Evolutionary conservation across 768 basidiomycete genomes (phyloP).

Genomic region (Tulasnella sp.): DNA sequence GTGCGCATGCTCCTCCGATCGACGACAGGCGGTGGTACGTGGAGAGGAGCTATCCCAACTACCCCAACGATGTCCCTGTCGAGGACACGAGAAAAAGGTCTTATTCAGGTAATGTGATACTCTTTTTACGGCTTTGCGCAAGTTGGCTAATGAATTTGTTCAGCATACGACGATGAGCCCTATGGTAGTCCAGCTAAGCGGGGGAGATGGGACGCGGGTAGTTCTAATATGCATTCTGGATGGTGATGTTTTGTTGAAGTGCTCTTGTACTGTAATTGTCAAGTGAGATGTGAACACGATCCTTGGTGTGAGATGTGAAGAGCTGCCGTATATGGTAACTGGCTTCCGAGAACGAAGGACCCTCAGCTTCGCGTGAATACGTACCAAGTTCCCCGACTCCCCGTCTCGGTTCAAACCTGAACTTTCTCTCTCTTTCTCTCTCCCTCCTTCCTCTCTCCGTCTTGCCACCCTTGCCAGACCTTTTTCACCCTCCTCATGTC

Average conservation of each 20-base stretch:
- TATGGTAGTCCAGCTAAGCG: background rate
- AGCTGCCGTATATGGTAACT: background rate
- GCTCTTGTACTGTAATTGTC: background rate
- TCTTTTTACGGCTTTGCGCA: too few relatives aligned
- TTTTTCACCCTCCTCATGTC: background rate
- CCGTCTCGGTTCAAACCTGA: background rate
- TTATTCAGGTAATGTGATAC: background rate
- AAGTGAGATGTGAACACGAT: too few relatives aligned
- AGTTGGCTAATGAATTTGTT: background rate
- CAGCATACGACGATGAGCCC: background rate
- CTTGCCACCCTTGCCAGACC: background rate
- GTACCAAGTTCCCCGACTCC: background rate
- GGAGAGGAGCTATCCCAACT: background rate
- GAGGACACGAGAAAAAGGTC: background rate
- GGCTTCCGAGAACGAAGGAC: background rate
- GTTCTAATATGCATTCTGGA: background rate
- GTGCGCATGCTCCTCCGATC: background rate
- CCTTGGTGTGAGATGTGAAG: background rate
- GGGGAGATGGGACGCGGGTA: background rate
- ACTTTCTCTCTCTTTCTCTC: background rate
- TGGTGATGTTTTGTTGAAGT: background rate
- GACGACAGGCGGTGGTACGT: background rate
- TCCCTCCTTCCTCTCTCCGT: background rate
- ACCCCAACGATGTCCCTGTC: background rate
- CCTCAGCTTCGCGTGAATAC: background rate